These are phyloP conservation scores for Diaporthe batatas DNA, from an alignment of 2,329 filamentous ascomycete species.

Conservation along the genomic window DNA sequence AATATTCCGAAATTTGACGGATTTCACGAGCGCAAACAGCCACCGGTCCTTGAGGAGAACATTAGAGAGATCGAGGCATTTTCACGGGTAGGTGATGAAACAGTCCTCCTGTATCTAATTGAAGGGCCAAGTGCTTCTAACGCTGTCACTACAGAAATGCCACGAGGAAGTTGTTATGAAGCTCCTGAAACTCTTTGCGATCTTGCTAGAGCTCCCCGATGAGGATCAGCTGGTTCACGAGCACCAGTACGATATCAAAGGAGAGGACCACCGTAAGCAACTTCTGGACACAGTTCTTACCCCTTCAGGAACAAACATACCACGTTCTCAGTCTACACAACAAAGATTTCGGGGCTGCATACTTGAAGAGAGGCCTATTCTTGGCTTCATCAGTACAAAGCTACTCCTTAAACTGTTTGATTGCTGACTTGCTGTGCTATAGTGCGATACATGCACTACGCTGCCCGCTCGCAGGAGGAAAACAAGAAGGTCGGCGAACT, in stretches of 20 bases:
- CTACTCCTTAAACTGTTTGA: no score
- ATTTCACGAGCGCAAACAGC: conserved; percentile 51
- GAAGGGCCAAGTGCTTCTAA: conserved; percentile 46
- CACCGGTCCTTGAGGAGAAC: conserved; percentile 61
- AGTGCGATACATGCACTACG: conserved; percentile 73
- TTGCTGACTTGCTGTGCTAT: no score
- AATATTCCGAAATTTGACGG: conserved; percentile 54
- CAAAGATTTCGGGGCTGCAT: no score
- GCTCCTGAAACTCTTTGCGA: conserved; percentile 71
- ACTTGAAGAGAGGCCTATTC: no score
- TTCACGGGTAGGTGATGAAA: conserved; percentile 44
- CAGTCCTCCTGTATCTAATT: neutral
- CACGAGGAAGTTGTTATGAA: conserved; percentile 69
- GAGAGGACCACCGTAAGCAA: conserved; percentile 63
- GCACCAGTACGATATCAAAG: conserved; percentile 69
- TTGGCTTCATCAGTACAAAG: no score
- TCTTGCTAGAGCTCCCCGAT: conserved; percentile 70
- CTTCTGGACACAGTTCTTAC: no score
- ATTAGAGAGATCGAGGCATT: conserved; percentile 70
- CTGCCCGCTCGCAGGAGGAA: conserved; percentile 61
- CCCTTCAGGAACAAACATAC: no score
- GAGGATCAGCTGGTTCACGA: conserved; percentile 68
- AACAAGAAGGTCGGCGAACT: conserved; percentile 59
- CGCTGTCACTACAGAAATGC: conserved; percentile 47
- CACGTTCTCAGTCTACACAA: no score